phyloP scores from a whole-genome alignment of 345 rosid genomes.

The Barbarea vulgaris region DNA sequence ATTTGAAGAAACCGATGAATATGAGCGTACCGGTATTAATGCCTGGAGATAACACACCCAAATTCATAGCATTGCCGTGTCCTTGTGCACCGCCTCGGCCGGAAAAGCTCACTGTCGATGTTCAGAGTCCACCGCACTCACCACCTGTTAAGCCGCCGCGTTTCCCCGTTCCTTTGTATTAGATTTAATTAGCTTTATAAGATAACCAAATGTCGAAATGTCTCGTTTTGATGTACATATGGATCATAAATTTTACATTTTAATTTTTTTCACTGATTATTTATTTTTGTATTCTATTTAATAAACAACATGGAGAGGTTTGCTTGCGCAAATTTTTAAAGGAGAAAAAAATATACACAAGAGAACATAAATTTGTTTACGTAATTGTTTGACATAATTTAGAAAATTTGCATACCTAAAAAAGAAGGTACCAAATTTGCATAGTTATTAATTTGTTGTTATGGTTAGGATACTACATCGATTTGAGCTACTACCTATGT shows the following conservation, averaged over 20 bases:
- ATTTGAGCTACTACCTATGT: slow-evolving; percentile 15
- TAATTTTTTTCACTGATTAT: slow-evolving; percentile 16
- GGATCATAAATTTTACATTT: slow-evolving; percentile 38
- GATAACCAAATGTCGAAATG: slow-evolving; percentile 28
- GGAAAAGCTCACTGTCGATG: slow-evolving; percentile 47
- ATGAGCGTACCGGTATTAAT: slow-evolving; percentile 81
- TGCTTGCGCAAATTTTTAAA: background rate
- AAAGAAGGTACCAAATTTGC: background rate
- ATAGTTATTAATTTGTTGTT: slow-evolving; percentile 10
- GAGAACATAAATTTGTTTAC: background rate
- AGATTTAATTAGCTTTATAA: slow-evolving; percentile 33
- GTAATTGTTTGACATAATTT: background rate
- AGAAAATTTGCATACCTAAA: background rate
- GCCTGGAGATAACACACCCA: slow-evolving; percentile 90
- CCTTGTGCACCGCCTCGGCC: slow-evolving; percentile 69
- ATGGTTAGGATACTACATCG: slow-evolving; percentile 7
- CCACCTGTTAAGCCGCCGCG: slow-evolving; percentile 54
- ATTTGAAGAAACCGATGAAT: slow-evolving; percentile 48
- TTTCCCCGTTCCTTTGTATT: slow-evolving; percentile 72
- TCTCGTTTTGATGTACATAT: slow-evolving; percentile 42
- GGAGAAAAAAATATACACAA: background rate
- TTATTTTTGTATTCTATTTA: slow-evolving; percentile 30
- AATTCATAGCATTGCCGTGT: slow-evolving; percentile 92
- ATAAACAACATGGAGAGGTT: slow-evolving; percentile 4
- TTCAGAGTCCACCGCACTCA: slow-evolving; percentile 47